phyloP scores from a whole-genome alignment of 768 basidiomycete genomes.

The Candolleomyces efflorescens region DNA sequence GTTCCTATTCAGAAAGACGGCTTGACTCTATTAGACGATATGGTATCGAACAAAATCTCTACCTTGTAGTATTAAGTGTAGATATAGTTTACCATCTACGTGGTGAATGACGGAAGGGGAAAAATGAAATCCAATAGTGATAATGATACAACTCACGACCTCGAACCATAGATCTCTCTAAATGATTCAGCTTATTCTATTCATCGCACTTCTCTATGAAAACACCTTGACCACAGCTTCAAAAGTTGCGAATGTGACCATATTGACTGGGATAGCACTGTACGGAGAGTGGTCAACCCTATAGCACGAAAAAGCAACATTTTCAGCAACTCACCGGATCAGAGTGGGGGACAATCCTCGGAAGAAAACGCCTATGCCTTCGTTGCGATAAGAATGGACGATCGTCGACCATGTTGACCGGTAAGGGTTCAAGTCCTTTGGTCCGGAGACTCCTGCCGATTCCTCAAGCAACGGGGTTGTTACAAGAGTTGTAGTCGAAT shows the following conservation, averaged over 20 bases:
- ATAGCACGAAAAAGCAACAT: neutral
- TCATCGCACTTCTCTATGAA: slow-evolving; percentile 8
- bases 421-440: slow-evolving; percentile 43
- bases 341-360: slow-evolving; percentile 77
- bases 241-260: slow-evolving; percentile 75
- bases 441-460: neutral
- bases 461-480: neutral
- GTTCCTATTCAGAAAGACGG: slow-evolving; percentile 1
- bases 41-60: too few relatives aligned
- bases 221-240: slow-evolving; percentile 50
- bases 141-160: too few relatives aligned
- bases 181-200: too few relatives aligned
- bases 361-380: slow-evolving; percentile 70
- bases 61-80: too few relatives aligned
- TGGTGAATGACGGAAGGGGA: too few relatives aligned
- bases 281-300: neutral
- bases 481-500: neutral
- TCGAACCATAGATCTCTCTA: too few relatives aligned
- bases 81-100: too few relatives aligned
- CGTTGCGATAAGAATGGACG: slow-evolving; percentile 52
- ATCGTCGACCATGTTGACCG: slow-evolving; percentile 56
- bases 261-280: slow-evolving; percentile 84
- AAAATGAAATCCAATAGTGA: too few relatives aligned
- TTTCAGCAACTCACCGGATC: slow-evolving; percentile 50
- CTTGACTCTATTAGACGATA: neutral